phyloP scores from a whole-genome alignment of 1,284 basidiomycete genomes.

The Pisolithus thermaeus region DNA sequence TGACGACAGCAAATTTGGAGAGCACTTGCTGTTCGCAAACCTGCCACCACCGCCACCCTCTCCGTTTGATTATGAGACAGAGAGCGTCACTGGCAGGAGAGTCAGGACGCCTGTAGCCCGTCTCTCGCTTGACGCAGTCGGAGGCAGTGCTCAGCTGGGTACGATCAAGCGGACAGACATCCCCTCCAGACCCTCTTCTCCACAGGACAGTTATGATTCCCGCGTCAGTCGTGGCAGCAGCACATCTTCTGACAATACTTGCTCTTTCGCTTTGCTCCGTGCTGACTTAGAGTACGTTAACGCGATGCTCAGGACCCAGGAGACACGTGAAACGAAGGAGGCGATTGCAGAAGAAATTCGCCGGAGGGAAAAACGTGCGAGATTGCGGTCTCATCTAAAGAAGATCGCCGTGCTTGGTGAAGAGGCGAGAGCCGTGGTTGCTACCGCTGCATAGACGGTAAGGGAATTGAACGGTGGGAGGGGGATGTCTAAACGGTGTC shows the following conservation, averaged over 20 bases:
- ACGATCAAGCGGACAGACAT: not conserved
- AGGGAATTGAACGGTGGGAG: not conserved
- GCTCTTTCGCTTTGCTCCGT: not conserved
- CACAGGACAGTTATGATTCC: no score
- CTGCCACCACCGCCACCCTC: not conserved
- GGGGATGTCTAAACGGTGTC: conserved; percentile 38
- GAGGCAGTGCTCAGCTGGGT: not conserved
- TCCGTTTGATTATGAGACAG: not conserved
- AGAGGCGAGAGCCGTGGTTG: conserved; percentile 2
- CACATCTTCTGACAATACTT: not conserved
- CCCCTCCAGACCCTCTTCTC: no score
- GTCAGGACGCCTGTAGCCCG: not conserved
- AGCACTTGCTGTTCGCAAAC: not conserved
- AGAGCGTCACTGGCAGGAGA: no score
- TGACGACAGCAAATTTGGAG: not conserved
- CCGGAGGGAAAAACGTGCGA: not conserved
- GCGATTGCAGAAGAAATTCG: not conserved
- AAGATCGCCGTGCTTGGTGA: conserved; percentile 4
- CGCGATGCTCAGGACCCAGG: not conserved
- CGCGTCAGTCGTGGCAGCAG: not conserved
- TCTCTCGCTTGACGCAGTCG: not conserved
- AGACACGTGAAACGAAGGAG: not conserved
- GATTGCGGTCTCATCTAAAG: conserved; percentile 3
- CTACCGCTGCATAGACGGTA: not conserved
- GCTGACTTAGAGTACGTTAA: not conserved